Conservation (phyloP, 2,329 filamentous ascomycete genomes). For the Zasmidium angulare region DNA sequence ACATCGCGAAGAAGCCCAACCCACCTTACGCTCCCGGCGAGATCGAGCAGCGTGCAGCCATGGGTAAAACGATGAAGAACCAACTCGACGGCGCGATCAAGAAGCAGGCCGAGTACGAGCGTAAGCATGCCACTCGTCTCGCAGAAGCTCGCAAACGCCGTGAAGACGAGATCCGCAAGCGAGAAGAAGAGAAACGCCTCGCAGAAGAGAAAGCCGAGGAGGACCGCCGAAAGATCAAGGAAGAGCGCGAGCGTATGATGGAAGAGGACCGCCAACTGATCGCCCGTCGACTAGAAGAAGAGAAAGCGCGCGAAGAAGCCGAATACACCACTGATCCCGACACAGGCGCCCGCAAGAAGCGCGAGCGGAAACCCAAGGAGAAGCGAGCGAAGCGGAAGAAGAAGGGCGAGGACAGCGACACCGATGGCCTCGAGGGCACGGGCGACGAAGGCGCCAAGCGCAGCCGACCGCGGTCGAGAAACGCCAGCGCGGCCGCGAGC, state of each 20-base stretch:
- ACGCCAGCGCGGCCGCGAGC: slow-evolving; percentile 36
- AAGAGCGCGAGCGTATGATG: slow-evolving; percentile 78
- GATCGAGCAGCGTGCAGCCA: slow-evolving; percentile 92
- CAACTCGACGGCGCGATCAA: slow-evolving; percentile 84
- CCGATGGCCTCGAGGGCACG: slow-evolving; percentile 47
- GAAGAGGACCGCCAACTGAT: slow-evolving; percentile 72
- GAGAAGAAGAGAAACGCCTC: slow-evolving; percentile 73
- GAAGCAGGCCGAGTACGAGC: slow-evolving; percentile 86
- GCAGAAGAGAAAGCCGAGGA: slow-evolving; percentile 64
- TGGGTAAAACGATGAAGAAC: slow-evolving; percentile 94
- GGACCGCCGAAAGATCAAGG: slow-evolving; percentile 75
- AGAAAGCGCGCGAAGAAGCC: slow-evolving; percentile 62
- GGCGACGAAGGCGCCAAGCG: slow-evolving; percentile 49
- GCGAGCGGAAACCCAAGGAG: slow-evolving; percentile 64
- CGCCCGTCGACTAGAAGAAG: slow-evolving; percentile 69
- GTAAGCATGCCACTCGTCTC: slow-evolving; percentile 86
- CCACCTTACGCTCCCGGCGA: slow-evolving; percentile 88
- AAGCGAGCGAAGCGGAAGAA: slow-evolving; percentile 57
- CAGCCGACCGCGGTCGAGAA: slow-evolving; percentile 32
- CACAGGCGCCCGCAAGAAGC: slow-evolving; percentile 76
- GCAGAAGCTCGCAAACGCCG: slow-evolving; percentile 75
- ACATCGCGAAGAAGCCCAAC: slow-evolving; percentile 58
- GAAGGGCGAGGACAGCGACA: slow-evolving; percentile 53
- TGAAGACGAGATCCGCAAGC: slow-evolving; percentile 73
- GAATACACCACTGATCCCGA: slow-evolving; percentile 81